phyloP scores from a whole-genome alignment of 2,329 filamentous ascomycete species.

The Herpotrichia juniperi region DNA sequence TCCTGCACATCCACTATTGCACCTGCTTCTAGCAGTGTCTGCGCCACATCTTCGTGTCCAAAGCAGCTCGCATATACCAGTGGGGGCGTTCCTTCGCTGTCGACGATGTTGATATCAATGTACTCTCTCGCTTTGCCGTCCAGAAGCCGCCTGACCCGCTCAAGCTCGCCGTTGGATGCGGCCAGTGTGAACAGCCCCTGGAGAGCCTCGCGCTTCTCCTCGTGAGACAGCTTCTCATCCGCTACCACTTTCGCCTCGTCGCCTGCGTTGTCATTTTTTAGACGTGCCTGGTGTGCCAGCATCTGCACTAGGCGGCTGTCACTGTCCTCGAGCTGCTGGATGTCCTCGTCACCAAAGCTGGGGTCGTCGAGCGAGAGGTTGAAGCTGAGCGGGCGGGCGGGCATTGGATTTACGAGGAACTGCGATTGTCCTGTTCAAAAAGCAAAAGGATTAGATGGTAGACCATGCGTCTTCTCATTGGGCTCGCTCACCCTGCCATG shows the following conservation, averaged over 20 bases:
- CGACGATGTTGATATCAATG: slow-evolving; percentile 84
- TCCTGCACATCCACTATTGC: slow-evolving; percentile 93
- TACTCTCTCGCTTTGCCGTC: slow-evolving; percentile 74
- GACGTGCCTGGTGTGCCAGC: slow-evolving; percentile 90
- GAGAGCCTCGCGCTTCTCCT: slow-evolving; percentile 79
- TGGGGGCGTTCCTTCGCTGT: slow-evolving; percentile 95
- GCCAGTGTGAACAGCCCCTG: slow-evolving; percentile 94
- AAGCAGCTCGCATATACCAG: slow-evolving; percentile 98
- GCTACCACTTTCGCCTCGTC: slow-evolving; percentile 79
- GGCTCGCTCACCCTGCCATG: slow-evolving; percentile 82
- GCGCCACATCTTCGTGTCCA: slow-evolving; percentile 89
- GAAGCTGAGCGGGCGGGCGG: slow-evolving; percentile 84
- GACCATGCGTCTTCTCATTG: slow-evolving; percentile 12
- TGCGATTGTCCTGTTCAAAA: slow-evolving; percentile 82
- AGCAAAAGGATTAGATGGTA: slow-evolving; percentile 2
- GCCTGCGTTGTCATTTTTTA: slow-evolving; percentile 71
- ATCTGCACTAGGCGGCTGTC: slow-evolving; percentile 92
- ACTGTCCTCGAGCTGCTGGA: slow-evolving; percentile 70
- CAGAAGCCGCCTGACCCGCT: slow-evolving; percentile 78
- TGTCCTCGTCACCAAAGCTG: slow-evolving; percentile 71
- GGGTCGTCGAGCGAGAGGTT: slow-evolving; percentile 83
- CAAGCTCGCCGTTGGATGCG: slow-evolving; percentile 91
- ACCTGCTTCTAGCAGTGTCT: slow-evolving; percentile 81
- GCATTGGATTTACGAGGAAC: slow-evolving; percentile 85
- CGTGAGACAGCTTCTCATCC: slow-evolving; percentile 73